Evolutionary conservation across 176 grass and related monocot genomes (phyloP), one percentile per base, ranked within the genome.

Genomic region (Olyra latifolia): DNA sequence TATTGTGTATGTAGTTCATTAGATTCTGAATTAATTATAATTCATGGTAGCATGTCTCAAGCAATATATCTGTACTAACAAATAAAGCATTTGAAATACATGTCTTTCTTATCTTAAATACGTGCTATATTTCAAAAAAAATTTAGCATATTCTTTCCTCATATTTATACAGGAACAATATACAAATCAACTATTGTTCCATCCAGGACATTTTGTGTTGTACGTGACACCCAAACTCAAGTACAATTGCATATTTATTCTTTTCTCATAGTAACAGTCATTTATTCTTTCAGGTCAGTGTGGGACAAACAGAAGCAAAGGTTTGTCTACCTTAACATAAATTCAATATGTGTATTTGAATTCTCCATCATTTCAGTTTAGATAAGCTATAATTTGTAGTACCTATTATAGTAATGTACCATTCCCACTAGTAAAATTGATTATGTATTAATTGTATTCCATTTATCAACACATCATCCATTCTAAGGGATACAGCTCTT

Each of bases 291-390:
- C 86, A 98, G 95, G 95, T 98, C 29, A 98, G 86, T 76, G 79
- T 98, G 53, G 92, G 95, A 85, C 95, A 98, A 84, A 89, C 92
- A 89, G 90, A 98, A 89, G 95, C 95, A 85, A 98, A 98, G 95
- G 95, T 98, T 63, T 75, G 64, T 89, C 69, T 53, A 32, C 66
- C 7, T 55, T 72, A 69, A 75, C 29, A 50, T 67, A 49, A 62
- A 47, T 53, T 49, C 22, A 9, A 83, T 75, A 75, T 78, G 55
- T 42, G 27, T 52, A 67, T 79, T 77, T 83, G 22, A 77, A 35
- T 85, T 83, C 28, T 82, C 57, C 69, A n/a, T 30, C 14, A 25
- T 53, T 63, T 85, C 13, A 65, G 25, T 38, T 53, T 66, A 47
- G 0, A 17, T 20, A 20, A 11, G 30, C 11, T 45, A 62, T 81